Evolutionary conservation across 225 moss, liverwort and hornwort genomes (phyloP).

Genomic region (Marchantia paleacea): DNA sequence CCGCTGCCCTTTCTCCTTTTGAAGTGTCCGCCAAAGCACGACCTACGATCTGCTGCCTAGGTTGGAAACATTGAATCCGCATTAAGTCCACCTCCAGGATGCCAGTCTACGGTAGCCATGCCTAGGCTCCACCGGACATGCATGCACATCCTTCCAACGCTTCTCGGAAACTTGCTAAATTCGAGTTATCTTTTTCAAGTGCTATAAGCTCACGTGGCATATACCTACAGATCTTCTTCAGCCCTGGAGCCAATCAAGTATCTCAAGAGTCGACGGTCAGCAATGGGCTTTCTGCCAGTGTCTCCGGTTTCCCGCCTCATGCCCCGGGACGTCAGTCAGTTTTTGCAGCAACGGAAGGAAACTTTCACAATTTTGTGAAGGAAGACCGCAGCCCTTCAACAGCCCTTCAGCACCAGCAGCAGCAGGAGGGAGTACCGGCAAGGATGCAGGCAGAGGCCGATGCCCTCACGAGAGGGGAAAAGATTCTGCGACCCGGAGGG

Average conservation of each 20-base stretch:
- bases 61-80: not conserved
- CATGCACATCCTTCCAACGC: too few species aligned
- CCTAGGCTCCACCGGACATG: not conserved
- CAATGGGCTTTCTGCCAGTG: not conserved
- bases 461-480: too few species aligned
- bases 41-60: not conserved
- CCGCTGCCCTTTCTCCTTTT: not conserved
- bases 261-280: not conserved
- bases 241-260: not conserved
- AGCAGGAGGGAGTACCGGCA: too few species aligned
- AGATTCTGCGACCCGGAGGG: too few species aligned
- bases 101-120: not conserved
- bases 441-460: too few species aligned
- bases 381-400: not conserved
- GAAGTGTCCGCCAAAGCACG: not conserved
- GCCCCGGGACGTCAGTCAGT: not conserved
- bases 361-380: not conserved
- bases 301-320: not conserved
- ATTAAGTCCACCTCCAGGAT: not conserved
- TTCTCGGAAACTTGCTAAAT: not conserved
- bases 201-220: constrained; percentile 9
- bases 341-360: not conserved
- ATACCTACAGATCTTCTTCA: not conserved
- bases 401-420: too few species aligned
- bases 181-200: not conserved